These are phyloP conservation scores for Trichoderma simmonsii DNA, from an alignment of 2,329 filamentous ascomycete species.

Conservation along the genomic window DNA sequence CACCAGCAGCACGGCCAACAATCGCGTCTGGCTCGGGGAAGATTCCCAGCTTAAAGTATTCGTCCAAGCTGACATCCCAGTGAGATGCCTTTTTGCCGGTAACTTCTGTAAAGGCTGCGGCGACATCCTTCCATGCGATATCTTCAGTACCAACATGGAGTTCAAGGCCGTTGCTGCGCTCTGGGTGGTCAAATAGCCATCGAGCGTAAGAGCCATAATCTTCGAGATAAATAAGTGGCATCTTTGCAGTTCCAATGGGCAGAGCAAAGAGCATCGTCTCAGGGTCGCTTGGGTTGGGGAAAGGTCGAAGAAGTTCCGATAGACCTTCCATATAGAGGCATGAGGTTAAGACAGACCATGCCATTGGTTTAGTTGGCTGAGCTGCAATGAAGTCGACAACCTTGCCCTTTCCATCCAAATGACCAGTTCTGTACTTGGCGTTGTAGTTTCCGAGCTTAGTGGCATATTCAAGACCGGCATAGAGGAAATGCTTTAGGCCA, in stretches of 20 bases:
- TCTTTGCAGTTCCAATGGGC: background rate
- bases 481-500: background rate
- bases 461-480: background rate
- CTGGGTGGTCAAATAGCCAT: background rate
- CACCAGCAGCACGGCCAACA: background rate
- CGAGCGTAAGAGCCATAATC: background rate
- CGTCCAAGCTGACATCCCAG: background rate
- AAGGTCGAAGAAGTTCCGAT: background rate
- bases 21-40: background rate
- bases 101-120: background rate
- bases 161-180: background rate
- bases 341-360: background rate
- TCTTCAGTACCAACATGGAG: background rate
- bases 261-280: background rate
- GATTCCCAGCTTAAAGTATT: background rate
- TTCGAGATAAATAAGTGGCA: background rate
- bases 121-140: background rate
- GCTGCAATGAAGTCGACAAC: background rate
- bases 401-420: background rate
- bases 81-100: background rate
- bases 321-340: background rate
- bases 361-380: background rate
- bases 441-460: background rate
- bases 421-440: background rate
- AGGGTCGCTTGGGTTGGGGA: background rate